Conservation (phyloP, 1,284 basidiomycete genomes). For the Ganoderma boninense region DNA sequence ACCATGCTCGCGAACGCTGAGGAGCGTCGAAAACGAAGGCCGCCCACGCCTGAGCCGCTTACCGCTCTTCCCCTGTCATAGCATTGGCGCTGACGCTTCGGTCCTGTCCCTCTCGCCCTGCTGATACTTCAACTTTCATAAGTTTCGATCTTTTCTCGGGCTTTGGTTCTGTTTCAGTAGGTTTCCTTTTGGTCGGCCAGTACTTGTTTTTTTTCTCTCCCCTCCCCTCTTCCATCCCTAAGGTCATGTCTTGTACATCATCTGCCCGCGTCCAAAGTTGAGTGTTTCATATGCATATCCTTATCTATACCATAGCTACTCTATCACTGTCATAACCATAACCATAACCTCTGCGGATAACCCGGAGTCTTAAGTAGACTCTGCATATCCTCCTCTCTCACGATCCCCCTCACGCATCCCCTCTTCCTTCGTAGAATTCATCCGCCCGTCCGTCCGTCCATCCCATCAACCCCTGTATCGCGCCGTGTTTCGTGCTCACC, state of each 20-base stretch:
- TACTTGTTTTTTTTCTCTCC: neutral
- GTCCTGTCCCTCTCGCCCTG: neutral
- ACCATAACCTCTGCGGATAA: neutral
- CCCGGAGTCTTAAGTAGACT: neutral
- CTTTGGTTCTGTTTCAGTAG: neutral
- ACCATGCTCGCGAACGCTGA: conserved; percentile 45
- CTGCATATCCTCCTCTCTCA: neutral
- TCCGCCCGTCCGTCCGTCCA: neutral
- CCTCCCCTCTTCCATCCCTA: neutral
- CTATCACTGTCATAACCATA: neutral
- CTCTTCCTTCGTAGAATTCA: neutral
- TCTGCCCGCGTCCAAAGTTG: neutral
- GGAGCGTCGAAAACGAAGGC: conserved; percentile 40
- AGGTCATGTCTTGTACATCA: neutral
- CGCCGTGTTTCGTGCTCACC: neutral
- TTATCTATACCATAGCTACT: neutral
- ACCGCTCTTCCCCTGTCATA: neutral
- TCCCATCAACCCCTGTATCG: neutral
- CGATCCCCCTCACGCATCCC: neutral
- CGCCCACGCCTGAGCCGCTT: neutral
- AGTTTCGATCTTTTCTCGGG: neutral
- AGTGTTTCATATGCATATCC: neutral
- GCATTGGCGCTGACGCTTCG: neutral
- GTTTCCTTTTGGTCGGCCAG: neutral
- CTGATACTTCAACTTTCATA: neutral